These are phyloP conservation scores for Calonectria pauciramosa DNA, from an alignment of 2,329 filamentous ascomycete species.

Conservation along the genomic window DNA sequence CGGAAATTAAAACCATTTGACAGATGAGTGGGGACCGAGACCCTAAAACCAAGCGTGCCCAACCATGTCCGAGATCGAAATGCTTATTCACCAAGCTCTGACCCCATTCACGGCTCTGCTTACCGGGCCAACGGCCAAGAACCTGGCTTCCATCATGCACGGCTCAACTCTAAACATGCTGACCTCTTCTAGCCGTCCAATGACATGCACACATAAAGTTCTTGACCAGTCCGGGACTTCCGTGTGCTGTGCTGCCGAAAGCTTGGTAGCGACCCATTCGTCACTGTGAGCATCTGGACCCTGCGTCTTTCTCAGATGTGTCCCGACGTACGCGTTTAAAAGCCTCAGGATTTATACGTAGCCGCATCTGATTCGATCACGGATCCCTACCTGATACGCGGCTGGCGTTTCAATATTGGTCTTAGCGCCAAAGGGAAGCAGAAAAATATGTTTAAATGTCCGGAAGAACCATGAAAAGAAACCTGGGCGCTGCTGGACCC, in stretches of 20 bases:
- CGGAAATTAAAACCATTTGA: background rate
- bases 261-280: background rate
- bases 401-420: background rate
- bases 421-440: background rate
- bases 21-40: background rate
- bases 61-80: background rate
- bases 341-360: background rate
- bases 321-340: background rate
- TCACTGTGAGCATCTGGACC: background rate
- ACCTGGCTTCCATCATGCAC: background rate
- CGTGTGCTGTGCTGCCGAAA: background rate
- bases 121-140: background rate
- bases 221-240: background rate
- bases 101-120: background rate
- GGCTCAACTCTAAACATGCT: conserved; percentile 1
- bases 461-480: too few relatives aligned
- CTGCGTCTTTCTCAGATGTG: background rate
- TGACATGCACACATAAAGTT: background rate
- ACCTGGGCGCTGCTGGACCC: background rate
- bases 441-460: background rate
- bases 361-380: background rate
- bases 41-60: background rate
- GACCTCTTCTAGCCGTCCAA: background rate
- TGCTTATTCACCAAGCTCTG: background rate
- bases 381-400: background rate